phyloP scores from a whole-genome alignment of 176 grass and related monocot genomes.

The Poa annua region DNA sequence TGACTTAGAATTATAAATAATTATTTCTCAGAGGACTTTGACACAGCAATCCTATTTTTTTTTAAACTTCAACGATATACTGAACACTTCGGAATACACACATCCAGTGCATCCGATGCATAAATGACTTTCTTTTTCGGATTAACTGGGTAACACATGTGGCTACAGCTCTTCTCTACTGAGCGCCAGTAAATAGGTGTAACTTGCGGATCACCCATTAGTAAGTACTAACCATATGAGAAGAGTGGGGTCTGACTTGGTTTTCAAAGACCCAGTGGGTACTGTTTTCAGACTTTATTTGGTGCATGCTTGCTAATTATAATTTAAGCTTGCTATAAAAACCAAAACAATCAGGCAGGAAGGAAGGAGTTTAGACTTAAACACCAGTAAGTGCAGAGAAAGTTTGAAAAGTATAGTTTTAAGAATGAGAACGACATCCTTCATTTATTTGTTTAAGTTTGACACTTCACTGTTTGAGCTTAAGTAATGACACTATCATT shows the following conservation, averaged over 20 bases:
- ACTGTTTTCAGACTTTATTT: not conserved
- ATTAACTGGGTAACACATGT: not conserved
- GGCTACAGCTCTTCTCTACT: not conserved
- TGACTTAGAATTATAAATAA: not conserved
- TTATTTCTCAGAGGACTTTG: not conserved
- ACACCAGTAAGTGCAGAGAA: not conserved
- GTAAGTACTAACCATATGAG: not conserved
- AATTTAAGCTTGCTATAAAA: not conserved
- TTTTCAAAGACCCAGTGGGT: not conserved
- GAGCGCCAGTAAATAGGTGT: not conserved
- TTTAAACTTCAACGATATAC: not conserved
- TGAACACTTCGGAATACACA: not conserved
- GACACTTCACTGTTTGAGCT: conserved; percentile 22
- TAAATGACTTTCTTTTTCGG: not conserved
- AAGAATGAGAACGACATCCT: not conserved
- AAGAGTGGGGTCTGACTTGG: not conserved
- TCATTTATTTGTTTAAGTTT: conserved; percentile 30
- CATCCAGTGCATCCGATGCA: not conserved
- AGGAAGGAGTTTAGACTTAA: conserved; percentile 2
- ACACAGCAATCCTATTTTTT: not conserved
- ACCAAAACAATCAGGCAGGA: not conserved
- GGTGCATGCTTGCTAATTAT: conserved; percentile 22
- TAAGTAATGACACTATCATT: not conserved
- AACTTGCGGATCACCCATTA: not conserved
- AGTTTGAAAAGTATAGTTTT: not conserved